Percentiles rank a stretch among this genome's conserved stretches.
Evolutionary conservation across 257 asterid species (phyloP).

Genomic region (Plantago ovata): DNA sequence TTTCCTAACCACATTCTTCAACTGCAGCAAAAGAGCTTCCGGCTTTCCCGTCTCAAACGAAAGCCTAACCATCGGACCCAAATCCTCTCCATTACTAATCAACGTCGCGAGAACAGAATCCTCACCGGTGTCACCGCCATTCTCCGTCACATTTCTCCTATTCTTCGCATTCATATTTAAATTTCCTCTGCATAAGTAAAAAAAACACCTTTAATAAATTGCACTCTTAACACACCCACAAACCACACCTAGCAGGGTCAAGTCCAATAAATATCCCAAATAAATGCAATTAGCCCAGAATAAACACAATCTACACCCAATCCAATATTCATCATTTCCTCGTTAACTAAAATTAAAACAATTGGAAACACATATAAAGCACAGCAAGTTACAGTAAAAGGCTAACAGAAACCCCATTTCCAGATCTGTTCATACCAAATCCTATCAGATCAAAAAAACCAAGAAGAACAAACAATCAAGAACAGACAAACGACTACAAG

Average conservation of each 20-base stretch:
- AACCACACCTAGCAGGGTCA: background rate
- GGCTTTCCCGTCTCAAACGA: slow-evolving; percentile 79
- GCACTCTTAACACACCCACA: background rate
- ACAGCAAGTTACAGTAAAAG: background rate
- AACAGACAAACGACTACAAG: background rate
- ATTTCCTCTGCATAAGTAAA: slow-evolving; percentile 24
- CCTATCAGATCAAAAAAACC: slow-evolving; percentile 3
- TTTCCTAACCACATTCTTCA: slow-evolving; percentile 63
- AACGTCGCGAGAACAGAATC: slow-evolving; percentile 80
- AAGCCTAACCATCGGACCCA: slow-evolving; percentile 87
- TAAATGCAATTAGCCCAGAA: background rate
- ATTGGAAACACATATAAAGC: slow-evolving; percentile 12
- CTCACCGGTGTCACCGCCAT: slow-evolving; percentile 74
- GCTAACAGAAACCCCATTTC: slow-evolving; percentile 5
- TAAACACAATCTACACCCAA: background rate
- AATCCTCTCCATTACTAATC: slow-evolving; percentile 81
- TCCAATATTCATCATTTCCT: background rate
- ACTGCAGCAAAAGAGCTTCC: slow-evolving; percentile 74
- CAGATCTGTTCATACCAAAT: slow-evolving; percentile 2
- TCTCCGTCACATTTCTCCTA: slow-evolving; percentile 59
- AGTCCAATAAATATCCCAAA: background rate
- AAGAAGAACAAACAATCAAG: background rate
- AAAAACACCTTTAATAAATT: slow-evolving; percentile 14
- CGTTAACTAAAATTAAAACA: slow-evolving; percentile 7
- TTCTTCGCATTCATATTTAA: slow-evolving; percentile 51